Conservation (phyloP, 1,139 yeast species). For the Candida dubliniensis region DNA sequence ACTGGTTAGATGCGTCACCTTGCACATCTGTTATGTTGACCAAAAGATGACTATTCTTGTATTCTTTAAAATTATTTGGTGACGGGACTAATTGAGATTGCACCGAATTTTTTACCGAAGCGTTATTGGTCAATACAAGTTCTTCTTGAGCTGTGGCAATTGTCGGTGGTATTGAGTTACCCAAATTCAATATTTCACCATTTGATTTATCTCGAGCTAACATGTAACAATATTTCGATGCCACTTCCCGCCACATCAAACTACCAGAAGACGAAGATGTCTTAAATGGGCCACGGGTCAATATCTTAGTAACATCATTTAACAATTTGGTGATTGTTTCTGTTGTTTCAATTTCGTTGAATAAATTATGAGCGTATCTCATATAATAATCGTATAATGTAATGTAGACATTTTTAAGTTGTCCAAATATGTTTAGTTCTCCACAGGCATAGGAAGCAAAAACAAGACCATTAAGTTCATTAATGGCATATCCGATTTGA, state of each 20-base stretch:
- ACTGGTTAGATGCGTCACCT: slow-evolving; percentile 60
- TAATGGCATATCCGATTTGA: slow-evolving; percentile 59
- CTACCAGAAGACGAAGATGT: slow-evolving; percentile 4
- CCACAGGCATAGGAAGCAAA: slow-evolving; percentile 71
- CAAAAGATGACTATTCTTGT: slow-evolving; percentile 71
- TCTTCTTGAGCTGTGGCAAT: slow-evolving; percentile 70
- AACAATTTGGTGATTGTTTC: slow-evolving; percentile 62
- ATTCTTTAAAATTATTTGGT: slow-evolving; percentile 47
- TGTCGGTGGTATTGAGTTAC: slow-evolving; percentile 49
- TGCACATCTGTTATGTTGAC: slow-evolving; percentile 76
- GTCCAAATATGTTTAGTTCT: slow-evolving; percentile 59
- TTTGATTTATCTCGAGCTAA: slow-evolving; percentile 60
- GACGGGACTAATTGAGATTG: slow-evolving; percentile 44
- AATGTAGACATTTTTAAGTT: slow-evolving; percentile 51
- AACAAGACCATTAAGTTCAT: slow-evolving; percentile 61
- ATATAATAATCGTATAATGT: slow-evolving; percentile 66
- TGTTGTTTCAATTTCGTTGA: slow-evolving; percentile 58
- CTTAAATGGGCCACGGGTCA: slow-evolving; percentile 48
- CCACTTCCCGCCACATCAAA: slow-evolving; percentile 51
- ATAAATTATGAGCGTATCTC: slow-evolving; percentile 53
- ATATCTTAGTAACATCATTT: slow-evolving; percentile 65
- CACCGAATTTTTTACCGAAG: slow-evolving; percentile 53
- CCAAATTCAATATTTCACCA: slow-evolving; percentile 60
- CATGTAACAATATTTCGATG: slow-evolving; percentile 74
- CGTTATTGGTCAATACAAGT: slow-evolving; percentile 74